Conservation (phyloP, 2,329 filamentous ascomycete species). For the Zymoseptoria pseudotritici region DNA sequence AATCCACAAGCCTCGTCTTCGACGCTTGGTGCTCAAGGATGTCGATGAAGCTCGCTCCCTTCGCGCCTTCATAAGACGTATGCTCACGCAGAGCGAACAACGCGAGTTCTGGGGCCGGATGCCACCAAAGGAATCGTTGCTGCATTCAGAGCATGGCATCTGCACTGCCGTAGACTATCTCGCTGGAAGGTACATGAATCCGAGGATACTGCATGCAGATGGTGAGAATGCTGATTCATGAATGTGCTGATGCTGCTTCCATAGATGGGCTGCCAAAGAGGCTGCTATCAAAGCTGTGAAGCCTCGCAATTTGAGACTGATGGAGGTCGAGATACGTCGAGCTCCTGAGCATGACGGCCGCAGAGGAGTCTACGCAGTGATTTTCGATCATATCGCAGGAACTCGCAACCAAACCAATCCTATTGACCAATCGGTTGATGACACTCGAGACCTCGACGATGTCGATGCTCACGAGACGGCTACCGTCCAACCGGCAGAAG, state of each 20-base stretch:
- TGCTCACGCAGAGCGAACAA: conserved; percentile 23
- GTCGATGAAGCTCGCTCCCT: conserved; percentile 41
- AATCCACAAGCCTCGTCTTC: conserved; percentile 48
- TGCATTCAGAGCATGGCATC: neutral
- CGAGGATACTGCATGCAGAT: neutral
- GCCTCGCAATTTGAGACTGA: conserved; percentile 25
- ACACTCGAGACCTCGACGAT: neutral
- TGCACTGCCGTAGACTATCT: conserved; percentile 6
- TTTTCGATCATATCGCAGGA: conserved; percentile 6
- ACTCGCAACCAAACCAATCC: neutral
- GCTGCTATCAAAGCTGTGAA: conserved; percentile 39
- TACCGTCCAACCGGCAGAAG: neutral
- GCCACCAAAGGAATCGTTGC: neutral
- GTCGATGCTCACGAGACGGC: neutral
- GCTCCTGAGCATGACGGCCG: conserved; percentile 44
- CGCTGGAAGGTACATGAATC: conserved; percentile 18
- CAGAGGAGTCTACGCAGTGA: conserved; percentile 63
- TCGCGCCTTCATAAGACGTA: conserved; percentile 17
- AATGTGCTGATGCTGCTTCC: neutral
- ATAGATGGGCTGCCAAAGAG: conserved; percentile 46
- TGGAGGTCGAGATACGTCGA: conserved; percentile 34
- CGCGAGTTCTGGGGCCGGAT: conserved; percentile 10
- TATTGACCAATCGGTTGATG: neutral
- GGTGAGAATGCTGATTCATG: neutral
- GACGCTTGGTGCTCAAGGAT: neutral